These are phyloP conservation scores for Citrus sp. DNA, from an alignment of 345 rosid genomes.

Conservation along the genomic window DNA sequence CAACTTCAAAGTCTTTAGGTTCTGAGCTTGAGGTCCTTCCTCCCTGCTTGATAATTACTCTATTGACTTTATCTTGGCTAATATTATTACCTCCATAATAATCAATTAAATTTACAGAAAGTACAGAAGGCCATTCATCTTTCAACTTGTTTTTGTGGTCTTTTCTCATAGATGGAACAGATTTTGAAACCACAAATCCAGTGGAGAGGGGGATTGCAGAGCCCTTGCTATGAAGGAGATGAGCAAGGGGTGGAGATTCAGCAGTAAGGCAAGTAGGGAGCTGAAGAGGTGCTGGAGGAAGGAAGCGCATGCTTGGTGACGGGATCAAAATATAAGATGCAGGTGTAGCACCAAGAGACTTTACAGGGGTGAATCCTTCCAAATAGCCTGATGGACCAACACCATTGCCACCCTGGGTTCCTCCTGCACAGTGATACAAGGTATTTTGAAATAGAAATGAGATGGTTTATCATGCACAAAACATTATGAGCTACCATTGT, in stretches of 20 bases:
- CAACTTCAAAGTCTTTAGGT: conserved; percentile 69
- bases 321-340: conserved; percentile 88
- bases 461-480: not conserved
- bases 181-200: conserved; percentile 88
- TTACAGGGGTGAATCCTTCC: conserved; percentile 94
- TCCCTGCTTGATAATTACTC: conserved; percentile 57
- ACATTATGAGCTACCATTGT: not conserved
- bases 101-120: conserved; percentile 84
- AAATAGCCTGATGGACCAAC: conserved; percentile 50
- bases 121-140: conserved; percentile 96
- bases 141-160: conserved; percentile 59
- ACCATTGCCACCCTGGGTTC: conserved; percentile 51
- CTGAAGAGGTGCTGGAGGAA: conserved; percentile 87
- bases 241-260: conserved; percentile 98
- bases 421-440: conserved; percentile 39
- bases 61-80: conserved; percentile 45
- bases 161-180: conserved; percentile 83
- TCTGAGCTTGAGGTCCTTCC: conserved; percentile 53
- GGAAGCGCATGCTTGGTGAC: conserved; percentile 94
- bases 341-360: conserved; percentile 80
- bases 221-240: conserved; percentile 98
- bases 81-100: conserved; percentile 66
- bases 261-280: conserved; percentile 94
- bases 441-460: not conserved
- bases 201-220: conserved; percentile 80